Base-by-base conservation (phyloP, 2,329 filamentous ascomycete species). In the Colletotrichum sp. region DNA sequence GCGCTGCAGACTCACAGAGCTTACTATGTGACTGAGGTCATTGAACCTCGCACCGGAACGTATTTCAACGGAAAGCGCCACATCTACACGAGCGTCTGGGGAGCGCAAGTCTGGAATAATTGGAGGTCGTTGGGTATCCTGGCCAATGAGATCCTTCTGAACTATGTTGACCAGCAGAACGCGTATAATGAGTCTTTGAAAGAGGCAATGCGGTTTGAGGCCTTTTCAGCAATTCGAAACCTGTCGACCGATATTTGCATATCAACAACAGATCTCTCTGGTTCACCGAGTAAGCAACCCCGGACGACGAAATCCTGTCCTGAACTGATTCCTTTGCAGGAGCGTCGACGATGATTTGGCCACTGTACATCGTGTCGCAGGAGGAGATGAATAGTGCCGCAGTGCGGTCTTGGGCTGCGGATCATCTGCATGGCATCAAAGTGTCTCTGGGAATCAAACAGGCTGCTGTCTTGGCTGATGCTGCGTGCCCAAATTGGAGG, bases 81-180 rank as follows among this genome's bases (percentile, higher is more conserved):
- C 63, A 26, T 78, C 3, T 79, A 80, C 30, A 57, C 24, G 21
- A 77, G 61, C 32, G 63, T 65, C 16, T 78, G 76, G 75, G 69
- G 61, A 16, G 79, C 78, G 2, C 61, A 79, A n/a, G 72, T 76
- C 10, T 80, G 79, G 79, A 80, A 79, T 26, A 79, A 79, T 55
- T 80, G 78, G 79, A 78, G 78, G 15, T 69, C 73, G 4, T 10
- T 79, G 48, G 55, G 74, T 6, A 76, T 79, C 12, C 26, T 80
- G 15, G 67, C 67, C 13, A 77, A 78, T 30, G 72, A 75, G 57
- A 75, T 79, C 13, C 72, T 80, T 3, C 32, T 60, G 3, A 43
- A 71, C 36, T 43, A 26, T 30, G 43, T 71, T 3, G 43, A 48
- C 9, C n/a, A 60, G 18, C 59, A 65, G 36, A 18, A 21, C 7